These are phyloP conservation scores for Ogataea hybrid DNA, from an alignment of 1,139 yeast genomes.

Conservation along the genomic window DNA sequence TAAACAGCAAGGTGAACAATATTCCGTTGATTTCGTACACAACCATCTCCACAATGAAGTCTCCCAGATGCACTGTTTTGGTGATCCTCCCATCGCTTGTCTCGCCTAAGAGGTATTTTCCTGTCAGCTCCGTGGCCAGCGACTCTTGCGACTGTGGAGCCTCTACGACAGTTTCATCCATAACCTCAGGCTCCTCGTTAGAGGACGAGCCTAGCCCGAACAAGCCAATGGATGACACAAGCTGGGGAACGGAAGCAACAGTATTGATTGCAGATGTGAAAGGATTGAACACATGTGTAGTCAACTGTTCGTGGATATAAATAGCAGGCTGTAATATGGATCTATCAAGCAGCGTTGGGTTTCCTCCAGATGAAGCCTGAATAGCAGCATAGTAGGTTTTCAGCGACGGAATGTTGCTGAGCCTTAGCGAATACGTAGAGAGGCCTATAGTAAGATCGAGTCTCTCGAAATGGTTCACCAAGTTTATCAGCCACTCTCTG, in stretches of 20 bases:
- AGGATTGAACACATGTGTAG: constrained; percentile 30
- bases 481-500: constrained; percentile 16
- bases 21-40: constrained; percentile 32
- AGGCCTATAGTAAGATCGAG: constrained; percentile 29
- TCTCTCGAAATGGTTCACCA: constrained; percentile 26
- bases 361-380: constrained; percentile 5
- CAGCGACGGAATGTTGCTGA: constrained; percentile 28
- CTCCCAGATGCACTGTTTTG: constrained; percentile 16
- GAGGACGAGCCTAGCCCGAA: constrained; percentile 13
- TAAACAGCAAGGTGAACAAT: constrained; percentile 23
- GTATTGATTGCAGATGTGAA: constrained; percentile 25
- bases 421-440: constrained; percentile 26
- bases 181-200: constrained; percentile 1
- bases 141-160: constrained; percentile 5
- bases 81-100: constrained; percentile 20
- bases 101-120: constrained; percentile 26
- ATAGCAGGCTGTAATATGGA: constrained; percentile 28
- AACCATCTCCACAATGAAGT: constrained; percentile 15
- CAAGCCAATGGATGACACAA: constrained; percentile 12
- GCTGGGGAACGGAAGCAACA: constrained; percentile 21
- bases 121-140: constrained; percentile 17
- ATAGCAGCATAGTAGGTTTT: constrained; percentile 17
- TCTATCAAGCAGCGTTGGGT: constrained; percentile 25
- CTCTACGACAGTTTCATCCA: neutral
- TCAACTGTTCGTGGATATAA: constrained; percentile 26